Evolutionary conservation across 768 basidiomycete genomes (phyloP).

Genomic region (Pleurotus citrinopileatus): DNA sequence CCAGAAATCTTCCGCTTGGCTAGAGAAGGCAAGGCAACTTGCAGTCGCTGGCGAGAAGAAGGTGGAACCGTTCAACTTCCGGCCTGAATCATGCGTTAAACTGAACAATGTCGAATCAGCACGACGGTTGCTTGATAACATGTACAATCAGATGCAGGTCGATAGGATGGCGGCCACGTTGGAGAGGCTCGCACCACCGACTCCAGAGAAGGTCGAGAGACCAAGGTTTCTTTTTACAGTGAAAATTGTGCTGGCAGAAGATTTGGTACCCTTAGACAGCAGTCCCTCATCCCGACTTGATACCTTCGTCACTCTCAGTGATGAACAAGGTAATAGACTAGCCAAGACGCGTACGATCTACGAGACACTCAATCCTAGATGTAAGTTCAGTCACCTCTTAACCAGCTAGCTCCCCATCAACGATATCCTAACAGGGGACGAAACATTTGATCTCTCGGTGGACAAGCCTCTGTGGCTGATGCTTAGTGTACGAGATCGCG

Average conservation of each 20-base stretch:
- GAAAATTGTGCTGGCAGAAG: constrained; percentile 91
- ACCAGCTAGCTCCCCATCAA: too few species aligned
- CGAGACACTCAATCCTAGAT: constrained; percentile 86
- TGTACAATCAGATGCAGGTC: constrained; percentile 89
- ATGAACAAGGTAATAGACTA: constrained; percentile 83
- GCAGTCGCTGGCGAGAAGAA: constrained; percentile 82
- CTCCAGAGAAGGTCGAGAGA: constrained; percentile 66
- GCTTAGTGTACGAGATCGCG: constrained; percentile 90
- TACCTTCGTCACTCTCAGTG: constrained; percentile 92
- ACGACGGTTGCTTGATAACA: constrained; percentile 84
- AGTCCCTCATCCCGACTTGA: constrained; percentile 81
- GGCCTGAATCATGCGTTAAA: constrained; percentile 92
- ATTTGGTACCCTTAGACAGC: constrained; percentile 72
- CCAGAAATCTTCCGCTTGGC: constrained; percentile 84
- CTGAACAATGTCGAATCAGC: constrained; percentile 96
- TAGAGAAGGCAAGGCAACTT: constrained; percentile 81
- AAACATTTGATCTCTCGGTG: constrained; percentile 93
- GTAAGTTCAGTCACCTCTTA: too few species aligned
- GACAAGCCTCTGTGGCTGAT: constrained; percentile 96
- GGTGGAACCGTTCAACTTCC: constrained; percentile 93
- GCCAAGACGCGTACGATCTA: constrained; percentile 97
- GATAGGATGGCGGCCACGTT: constrained; percentile 78
- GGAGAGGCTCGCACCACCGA: constrained; percentile 55
- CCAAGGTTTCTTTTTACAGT: constrained; percentile 86
- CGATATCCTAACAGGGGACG: constrained; percentile 71